Percentiles rank a stretch among this genome's conserved stretches.
phyloP scores from a whole-genome alignment of 495 filamentous ascomycete genomes.

The Aspergillus campestris region DNA sequence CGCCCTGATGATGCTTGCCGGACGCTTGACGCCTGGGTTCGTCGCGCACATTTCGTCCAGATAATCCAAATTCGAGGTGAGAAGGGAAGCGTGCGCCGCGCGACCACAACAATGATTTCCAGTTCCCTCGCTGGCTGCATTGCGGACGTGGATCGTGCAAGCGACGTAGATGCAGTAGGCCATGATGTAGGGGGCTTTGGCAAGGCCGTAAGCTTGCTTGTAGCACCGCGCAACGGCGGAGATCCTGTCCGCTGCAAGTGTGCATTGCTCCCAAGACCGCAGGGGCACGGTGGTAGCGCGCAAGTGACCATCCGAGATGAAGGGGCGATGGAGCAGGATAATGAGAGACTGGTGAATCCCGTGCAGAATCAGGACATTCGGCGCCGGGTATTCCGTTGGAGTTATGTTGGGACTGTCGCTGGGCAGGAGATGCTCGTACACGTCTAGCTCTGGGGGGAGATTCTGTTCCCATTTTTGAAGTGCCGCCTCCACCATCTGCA shows the following conservation, averaged over 20 bases:
- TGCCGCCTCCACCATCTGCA: too few species aligned
- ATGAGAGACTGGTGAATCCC: conserved; percentile 13
- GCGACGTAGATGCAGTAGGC: not conserved
- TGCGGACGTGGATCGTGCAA: not conserved
- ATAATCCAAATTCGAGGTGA: not conserved
- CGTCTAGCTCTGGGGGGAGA: too few species aligned
- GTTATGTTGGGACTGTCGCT: not conserved
- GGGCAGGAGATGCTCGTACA: too few species aligned
- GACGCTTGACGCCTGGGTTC: not conserved
- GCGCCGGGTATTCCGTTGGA: conserved; percentile 4
- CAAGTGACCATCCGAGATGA: conserved; percentile 16
- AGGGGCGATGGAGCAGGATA: conserved; percentile 19
- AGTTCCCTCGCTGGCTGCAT: not conserved
- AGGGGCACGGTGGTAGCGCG: conserved; percentile 8
- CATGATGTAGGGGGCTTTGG: not conserved
- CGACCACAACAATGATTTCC: not conserved
- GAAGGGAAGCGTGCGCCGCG: not conserved
- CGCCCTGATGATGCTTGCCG: not conserved
- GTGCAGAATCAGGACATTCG: conserved; percentile 11
- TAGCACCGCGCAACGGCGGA: not conserved
- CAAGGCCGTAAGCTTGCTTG: not conserved
- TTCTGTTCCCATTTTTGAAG: too few species aligned
- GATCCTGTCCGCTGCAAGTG: not conserved
- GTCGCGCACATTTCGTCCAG: not conserved
- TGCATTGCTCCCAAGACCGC: not conserved